A percentile compares a stretch with the other conserved stretches of the same genome.
Conservation (phyloP, 192 early-diverging fungal species). For the Dimargaris cristalligena region DNA sequence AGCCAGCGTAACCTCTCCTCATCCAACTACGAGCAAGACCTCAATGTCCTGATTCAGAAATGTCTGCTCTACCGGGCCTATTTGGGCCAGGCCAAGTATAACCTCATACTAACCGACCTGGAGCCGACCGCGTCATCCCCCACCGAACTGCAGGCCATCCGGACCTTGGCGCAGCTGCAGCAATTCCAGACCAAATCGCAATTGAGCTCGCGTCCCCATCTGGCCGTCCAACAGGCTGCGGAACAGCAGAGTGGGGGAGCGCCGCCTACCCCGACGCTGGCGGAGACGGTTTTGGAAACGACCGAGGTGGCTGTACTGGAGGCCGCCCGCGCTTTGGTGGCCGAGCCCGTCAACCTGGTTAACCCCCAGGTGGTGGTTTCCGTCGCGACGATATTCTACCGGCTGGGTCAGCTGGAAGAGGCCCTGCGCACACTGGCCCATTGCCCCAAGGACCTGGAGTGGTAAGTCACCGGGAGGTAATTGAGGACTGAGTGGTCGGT, state of each 20-base stretch:
- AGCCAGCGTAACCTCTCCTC: constrained; percentile 17
- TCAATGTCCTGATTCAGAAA: constrained; percentile 36
- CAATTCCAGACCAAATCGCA: constrained; percentile 13
- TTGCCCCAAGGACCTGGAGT: constrained; percentile 63
- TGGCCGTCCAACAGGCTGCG: neutral
- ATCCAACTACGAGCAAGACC: constrained; percentile 13
- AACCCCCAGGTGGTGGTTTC: constrained; percentile 42
- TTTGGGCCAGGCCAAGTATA: constrained; percentile 57
- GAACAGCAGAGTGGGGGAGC: neutral
- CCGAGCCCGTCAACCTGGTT: constrained; percentile 29
- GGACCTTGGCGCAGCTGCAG: constrained; percentile 41
- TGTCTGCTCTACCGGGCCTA: constrained; percentile 64
- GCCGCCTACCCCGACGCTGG: constrained; percentile 24
- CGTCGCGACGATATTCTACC: constrained; percentile 41
- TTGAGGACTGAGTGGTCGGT: too few relatives aligned
- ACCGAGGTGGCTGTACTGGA: constrained; percentile 28
- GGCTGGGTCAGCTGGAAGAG: constrained; percentile 44
- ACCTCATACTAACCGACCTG: constrained; percentile 49
- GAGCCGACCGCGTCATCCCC: constrained; percentile 20
- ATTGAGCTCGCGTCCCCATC: neutral
- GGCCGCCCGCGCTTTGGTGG: constrained; percentile 30
- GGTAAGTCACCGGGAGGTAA: too few relatives aligned
- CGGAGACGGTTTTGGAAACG: constrained; percentile 13
- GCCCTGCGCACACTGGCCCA: constrained; percentile 50
- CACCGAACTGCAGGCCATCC: constrained; percentile 46